Evolutionary conservation across 768 basidiomycete genomes (phyloP).

Genomic region (Multifurca ochricompacta): DNA sequence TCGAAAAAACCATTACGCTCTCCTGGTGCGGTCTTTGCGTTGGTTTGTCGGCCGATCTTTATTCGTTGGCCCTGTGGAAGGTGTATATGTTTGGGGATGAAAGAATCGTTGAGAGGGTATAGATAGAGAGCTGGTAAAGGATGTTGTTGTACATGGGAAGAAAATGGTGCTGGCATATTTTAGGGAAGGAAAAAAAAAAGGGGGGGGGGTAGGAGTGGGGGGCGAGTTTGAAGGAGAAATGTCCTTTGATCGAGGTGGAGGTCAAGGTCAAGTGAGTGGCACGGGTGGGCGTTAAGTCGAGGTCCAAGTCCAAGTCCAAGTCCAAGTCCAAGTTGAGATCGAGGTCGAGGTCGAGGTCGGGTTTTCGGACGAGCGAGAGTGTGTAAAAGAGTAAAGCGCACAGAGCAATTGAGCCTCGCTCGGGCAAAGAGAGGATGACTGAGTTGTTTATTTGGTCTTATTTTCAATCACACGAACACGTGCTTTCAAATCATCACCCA

Average conservation of each 20-base stretch:
- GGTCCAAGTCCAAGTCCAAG: background rate
- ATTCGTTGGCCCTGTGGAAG: conserved; percentile 58
- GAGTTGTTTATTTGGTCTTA: background rate
- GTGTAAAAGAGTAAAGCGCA: background rate
- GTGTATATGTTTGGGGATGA: conserved; percentile 90
- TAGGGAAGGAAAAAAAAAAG: background rate
- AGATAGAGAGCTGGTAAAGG: conserved; percentile 37
- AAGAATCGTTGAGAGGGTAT: conserved; percentile 91
- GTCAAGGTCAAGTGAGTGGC: conserved; percentile 1
- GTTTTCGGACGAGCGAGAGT: too few relatives aligned
- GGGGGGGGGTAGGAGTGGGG: background rate
- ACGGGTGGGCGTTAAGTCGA: conserved; percentile 2
- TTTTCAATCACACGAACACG: conserved; percentile 14
- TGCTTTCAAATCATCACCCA: background rate
- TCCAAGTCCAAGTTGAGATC: background rate
- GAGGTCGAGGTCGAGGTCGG: background rate
- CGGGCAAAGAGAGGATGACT: too few relatives aligned
- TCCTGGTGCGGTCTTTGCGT: conserved; percentile 86
- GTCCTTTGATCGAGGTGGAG: background rate
- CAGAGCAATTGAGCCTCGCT: too few relatives aligned
- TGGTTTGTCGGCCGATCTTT: conserved; percentile 94
- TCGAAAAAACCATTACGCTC: conserved; percentile 97
- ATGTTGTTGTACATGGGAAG: conserved; percentile 16
- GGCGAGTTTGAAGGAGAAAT: background rate
- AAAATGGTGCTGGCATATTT: conserved; percentile 18